A percentile compares a stretch with the other conserved stretches of the same genome.
phyloP scores from a whole-genome alignment of 768 basidiomycete genomes.

The Mycena metata region DNA sequence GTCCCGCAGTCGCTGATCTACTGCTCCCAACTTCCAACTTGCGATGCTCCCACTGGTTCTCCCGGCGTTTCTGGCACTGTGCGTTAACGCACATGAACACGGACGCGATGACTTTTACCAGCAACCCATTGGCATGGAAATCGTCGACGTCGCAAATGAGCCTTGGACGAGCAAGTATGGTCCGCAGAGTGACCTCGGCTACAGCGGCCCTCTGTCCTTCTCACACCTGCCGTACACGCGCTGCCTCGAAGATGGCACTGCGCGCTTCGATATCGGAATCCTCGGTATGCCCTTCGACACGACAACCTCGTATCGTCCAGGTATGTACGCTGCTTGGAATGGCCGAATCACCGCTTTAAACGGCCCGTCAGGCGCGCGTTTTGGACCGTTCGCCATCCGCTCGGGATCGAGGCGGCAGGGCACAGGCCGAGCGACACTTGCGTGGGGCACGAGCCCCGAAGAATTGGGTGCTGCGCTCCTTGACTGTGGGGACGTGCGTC shows the following conservation, averaged over 20 bases:
- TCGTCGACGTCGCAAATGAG: conserved; percentile 38
- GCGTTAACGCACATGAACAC: conserved; percentile 11
- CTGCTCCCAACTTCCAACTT: no score
- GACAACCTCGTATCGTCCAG: conserved; percentile 58
- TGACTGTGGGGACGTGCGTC: conserved; percentile 73
- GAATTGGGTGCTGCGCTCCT: conserved; percentile 57
- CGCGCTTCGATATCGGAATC: conserved; percentile 68
- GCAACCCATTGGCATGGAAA: conserved; percentile 11
- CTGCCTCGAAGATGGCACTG: conserved; percentile 35
- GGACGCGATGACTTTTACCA: conserved; percentile 5
- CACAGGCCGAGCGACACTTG: conserved; percentile 57
- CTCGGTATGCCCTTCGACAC: conserved; percentile 74
- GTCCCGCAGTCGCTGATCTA: no score
- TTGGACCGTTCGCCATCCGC: conserved; percentile 74
- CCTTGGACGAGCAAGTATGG: conserved; percentile 71
- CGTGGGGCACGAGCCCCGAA: conserved; percentile 66
- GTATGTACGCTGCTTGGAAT: conserved; percentile 38
- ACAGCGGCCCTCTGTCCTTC: conserved; percentile 74
- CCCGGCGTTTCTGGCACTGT: not conserved
- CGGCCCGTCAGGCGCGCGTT: conserved; percentile 65
- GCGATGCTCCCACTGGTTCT: not conserved
- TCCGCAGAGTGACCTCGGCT: conserved; percentile 65
- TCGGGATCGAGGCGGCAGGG: conserved; percentile 66
- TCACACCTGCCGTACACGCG: conserved; percentile 72
- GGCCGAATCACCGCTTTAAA: conserved; percentile 41